These are phyloP conservation scores for Trypanosoma platydactyli DNA, from an alignment of 208 protist genomes.

Conservation along the genomic window DNA sequence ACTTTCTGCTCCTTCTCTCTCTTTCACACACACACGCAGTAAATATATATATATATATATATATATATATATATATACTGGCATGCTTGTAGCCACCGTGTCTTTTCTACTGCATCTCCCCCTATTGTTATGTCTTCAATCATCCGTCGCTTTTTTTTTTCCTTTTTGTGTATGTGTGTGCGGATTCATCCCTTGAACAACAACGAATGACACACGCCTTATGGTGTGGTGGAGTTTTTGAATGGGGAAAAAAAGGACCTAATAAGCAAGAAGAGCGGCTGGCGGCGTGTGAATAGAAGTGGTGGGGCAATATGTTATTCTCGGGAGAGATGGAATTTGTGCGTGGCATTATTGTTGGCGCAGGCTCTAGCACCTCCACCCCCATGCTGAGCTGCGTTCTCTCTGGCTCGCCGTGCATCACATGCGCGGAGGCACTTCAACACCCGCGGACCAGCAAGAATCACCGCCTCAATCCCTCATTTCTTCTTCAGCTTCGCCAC, in stretches of 20 bases:
- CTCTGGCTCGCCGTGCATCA: conserved; percentile 30
- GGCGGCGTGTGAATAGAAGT: too few species aligned
- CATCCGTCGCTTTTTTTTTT: conserved; percentile 2
- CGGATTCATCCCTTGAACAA: background rate
- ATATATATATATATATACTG: too few species aligned
- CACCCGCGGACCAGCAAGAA: conserved; percentile 29
- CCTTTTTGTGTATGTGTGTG: background rate
- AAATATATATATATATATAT: too few species aligned
- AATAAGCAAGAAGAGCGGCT: too few species aligned
- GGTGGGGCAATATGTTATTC: background rate
- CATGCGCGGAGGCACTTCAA: conserved; percentile 37
- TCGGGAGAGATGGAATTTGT: conserved; percentile 41
- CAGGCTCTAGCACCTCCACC: conserved; percentile 58
- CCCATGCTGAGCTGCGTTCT: conserved; percentile 47
- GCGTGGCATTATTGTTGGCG: conserved; percentile 49
- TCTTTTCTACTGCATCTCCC: too few species aligned
- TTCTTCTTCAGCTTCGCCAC: conserved; percentile 58
- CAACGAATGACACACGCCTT: background rate
- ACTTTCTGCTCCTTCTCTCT: too few species aligned
- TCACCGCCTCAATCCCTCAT: conserved; percentile 53
- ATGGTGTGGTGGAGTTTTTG: background rate
- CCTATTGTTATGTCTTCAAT: too few species aligned
- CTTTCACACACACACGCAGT: too few species aligned
- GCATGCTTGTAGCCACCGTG: too few species aligned
- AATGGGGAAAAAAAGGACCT: too few species aligned